Evolutionary conservation across 2,329 filamentous ascomycete genomes (phyloP).

Genomic region (Dendrostoma leiphaemia): DNA sequence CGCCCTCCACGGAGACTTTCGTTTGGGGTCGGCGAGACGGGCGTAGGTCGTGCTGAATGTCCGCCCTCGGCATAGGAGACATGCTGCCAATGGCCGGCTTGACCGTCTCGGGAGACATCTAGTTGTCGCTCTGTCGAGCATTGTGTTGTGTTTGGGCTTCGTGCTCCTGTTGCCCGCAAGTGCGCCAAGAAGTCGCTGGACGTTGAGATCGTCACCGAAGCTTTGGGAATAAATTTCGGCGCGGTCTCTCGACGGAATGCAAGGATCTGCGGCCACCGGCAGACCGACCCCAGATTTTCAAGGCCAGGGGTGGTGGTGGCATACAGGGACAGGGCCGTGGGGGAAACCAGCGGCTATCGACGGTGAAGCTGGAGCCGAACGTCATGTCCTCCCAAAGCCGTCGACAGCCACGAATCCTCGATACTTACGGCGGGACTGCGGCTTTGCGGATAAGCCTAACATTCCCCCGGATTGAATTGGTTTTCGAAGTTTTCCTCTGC

Average conservation of each 20-base stretch:
- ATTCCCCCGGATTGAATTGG: background rate
- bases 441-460: constrained; percentile 1
- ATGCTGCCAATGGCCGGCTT: constrained; percentile 30
- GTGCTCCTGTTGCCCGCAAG: background rate
- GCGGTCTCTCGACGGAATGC: background rate
- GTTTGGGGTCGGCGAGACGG: constrained; percentile 21
- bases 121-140: constrained; percentile 9
- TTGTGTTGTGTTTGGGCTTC: background rate
- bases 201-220: background rate
- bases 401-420: background rate
- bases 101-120: background rate
- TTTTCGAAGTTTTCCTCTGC: background rate
- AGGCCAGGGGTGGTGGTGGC: background rate
- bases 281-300: constrained; percentile 9
- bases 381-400: constrained; percentile 3
- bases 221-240: constrained; percentile 11
- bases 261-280: constrained; percentile 1
- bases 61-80: constrained; percentile 52
- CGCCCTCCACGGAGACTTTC: too few relatives aligned
- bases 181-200: background rate
- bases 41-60: constrained; percentile 45
- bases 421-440: background rate
- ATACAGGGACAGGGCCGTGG: background rate
- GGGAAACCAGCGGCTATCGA: constrained; percentile 22
- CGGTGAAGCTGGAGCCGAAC: constrained; percentile 8